Base-by-base conservation (phyloP, 108 stramenopile species). In the Cyclotella atomus region DNA sequence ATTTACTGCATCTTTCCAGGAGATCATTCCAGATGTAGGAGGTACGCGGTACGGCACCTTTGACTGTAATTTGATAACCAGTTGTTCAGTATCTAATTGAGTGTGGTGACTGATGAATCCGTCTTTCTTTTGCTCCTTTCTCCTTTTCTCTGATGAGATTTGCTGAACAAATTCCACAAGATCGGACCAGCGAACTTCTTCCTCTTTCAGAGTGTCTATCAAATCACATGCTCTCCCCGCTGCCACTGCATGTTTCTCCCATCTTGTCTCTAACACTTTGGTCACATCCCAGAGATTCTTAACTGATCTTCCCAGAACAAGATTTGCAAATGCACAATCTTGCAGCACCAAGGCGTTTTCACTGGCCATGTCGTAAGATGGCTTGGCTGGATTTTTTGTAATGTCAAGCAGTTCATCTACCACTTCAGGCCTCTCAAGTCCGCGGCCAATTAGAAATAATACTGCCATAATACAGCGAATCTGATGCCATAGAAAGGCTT, bases 401-500 rank as follows among this genome's bases (percentile, higher is more conserved):
- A 98, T 75, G 83, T 99, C 95, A 24, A 98, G 67, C 28, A 99
- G 84, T 21, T 87, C 83, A 21, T 82, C 49, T 15, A 98, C 81
- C 21, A 98, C 57, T 12, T 67, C 49, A 3, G 98, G 96, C 2
- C 70, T 35, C 85, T 99, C 99, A 27, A 88, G 87, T 21, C 91
- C 82, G 33, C 82, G 83, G 14, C 98, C 99, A 24, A 99, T 88
- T 57, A 96, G 76, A 70, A 98, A 97, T 12, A 98, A 69, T 21
- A 99, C 83, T 10, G 94, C 77, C 63, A 93, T 96, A 59, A 99
- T 96, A 78, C 95, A 98, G 21, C 99, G 91, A 57, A 99, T 96
- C 84, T 97, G 97, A 82, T 99, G 99, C 99, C 99, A 99, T 23
- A 98, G 76, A 71, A 99, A 99, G 38, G 99, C 97, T 55, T 93